Base-by-base conservation (phyloP, 2,329 filamentous ascomycete species). In the Colletotrichum shisoi region DNA sequence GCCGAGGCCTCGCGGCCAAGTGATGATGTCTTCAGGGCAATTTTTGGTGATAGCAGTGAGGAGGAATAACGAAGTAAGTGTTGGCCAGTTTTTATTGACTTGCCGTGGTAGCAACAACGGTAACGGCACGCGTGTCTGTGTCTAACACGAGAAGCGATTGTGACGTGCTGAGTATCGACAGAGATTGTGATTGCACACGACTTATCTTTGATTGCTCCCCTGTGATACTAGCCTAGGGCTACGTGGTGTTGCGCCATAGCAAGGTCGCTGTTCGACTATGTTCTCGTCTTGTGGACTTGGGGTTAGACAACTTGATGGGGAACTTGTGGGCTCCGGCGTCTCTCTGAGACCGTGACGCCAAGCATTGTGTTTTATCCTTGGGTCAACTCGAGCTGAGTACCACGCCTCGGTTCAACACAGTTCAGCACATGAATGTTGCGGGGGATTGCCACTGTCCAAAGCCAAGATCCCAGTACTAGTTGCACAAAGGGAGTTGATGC, bases 1-100 rank as follows among this genome's bases (percentile, higher is more conserved):
- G 5, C 24, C 51, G 60, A 58, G 54, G 27, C 31, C 19, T 42
- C 53, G 2, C 60, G 60, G 34, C 64, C 63, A 46, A 53, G 51
- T 15, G 54, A 69, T 45, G 72, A 69, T 17, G 89, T 97, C 0
- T 93, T 97, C 73, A 92, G 87, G 71, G 92, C 93, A n/a, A 93
- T 98, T 37, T 98, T 98, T 84, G 94, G 94, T 6, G 92, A 93
- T 75, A 91, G 91, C 73, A 90, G 91, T 70, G 91, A 92, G 72
- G 90, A 92, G 63, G 70, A 68, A 39, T 13, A 60, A 57, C 61
- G 17, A 68, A 65, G 48, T 61, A 65, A 59, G 54, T 66, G 46
- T 27, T 21, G 12, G 12, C 8, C 51, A 49, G 27, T 51, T 24
- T 34, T 44, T 24, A 13, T 57, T n/a, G 17, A 48, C 19, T 48